Evolutionary conservation across 257 asterid genomes (phyloP), one percentile per base, ranked within the genome.

Genomic region (Gardenia jasminoides): DNA sequence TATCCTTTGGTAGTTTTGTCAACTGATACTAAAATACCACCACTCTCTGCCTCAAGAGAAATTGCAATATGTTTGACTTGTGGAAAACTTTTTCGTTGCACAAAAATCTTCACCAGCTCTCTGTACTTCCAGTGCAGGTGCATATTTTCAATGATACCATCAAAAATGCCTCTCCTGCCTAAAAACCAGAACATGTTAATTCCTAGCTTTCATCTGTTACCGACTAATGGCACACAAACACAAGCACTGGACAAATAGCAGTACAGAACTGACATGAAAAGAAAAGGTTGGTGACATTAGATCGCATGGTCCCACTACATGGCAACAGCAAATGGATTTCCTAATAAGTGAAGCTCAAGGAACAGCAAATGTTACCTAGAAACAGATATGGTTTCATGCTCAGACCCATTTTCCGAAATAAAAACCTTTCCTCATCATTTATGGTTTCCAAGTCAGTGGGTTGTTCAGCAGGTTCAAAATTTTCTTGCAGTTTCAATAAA

Each of bases 41-140:
- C 97, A 80, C 98, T 93, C 84, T 95, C 99, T 11, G 98, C 93
- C 89, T 95, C 99, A 47, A 93, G 91, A 4, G 89, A 84, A 64
- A 93, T 72, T 17, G 99, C 98, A 79, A 92, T 84, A 82, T 95
- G 98, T 88, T 84, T 90, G 50, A 93, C 96, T 81, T 88, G 98
- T 26, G 94, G 75, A 77, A 84, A 74, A 39, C 86, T 87, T 84
- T 89, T 93, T 46, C 93, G 76, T 72, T 95, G 88, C 17, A 90
- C 96, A 28, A 92, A 65, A 50, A 95, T 88, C 81, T 93, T 95
- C 74, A 95, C 99, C 83, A 95, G 86, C 87, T 95, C 99, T 67
- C 98, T 85, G 80, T 88, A 90, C 85, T 91, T 95, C 99, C 99
- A 95, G 79, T 95, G 99, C 70, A 92, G 85, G 86, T 95, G 99